Conservation (phyloP, 2,329 filamentous ascomycete genomes). For the Triangularia verruculosa region DNA sequence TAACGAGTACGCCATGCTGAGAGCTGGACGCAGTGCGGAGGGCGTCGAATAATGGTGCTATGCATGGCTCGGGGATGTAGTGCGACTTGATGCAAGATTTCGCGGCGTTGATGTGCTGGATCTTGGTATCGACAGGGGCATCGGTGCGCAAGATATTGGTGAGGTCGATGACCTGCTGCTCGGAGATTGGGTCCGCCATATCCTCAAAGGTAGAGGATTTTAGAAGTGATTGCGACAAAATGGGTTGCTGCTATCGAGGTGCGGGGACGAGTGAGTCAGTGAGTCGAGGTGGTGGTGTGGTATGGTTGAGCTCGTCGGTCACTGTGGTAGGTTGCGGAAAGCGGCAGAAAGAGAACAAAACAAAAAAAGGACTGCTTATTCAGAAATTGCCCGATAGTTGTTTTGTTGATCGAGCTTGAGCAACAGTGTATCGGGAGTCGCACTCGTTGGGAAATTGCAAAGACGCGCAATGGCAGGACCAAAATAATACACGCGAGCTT, state of each 20-base stretch:
- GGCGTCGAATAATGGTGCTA: slow-evolving; percentile 76
- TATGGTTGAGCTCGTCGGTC: neutral
- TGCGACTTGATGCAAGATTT: slow-evolving; percentile 92
- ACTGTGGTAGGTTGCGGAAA: slow-evolving; percentile 14
- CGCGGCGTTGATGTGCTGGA: slow-evolving; percentile 64
- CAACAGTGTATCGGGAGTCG: neutral
- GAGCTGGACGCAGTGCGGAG: slow-evolving; percentile 72
- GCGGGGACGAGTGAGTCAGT: no score
- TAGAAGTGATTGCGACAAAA: slow-evolving; percentile 8
- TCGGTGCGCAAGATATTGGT: slow-evolving; percentile 46
- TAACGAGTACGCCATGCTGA: slow-evolving; percentile 72
- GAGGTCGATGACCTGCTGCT: slow-evolving; percentile 42
- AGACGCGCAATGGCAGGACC: neutral
- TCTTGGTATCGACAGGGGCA: slow-evolving; percentile 58
- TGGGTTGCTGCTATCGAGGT: neutral
- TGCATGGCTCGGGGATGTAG: slow-evolving; percentile 73
- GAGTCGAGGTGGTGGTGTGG: neutral
- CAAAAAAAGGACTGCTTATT: slow-evolving; percentile 9
- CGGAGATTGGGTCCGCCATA: slow-evolving; percentile 38
- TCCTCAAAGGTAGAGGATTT: slow-evolving; percentile 22
- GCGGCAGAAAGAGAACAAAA: slow-evolving; percentile 24
- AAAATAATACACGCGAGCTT: neutral
- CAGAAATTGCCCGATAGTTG: neutral
- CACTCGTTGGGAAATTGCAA: neutral
- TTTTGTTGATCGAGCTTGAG: neutral